Conservation (phyloP, 2,329 filamentous ascomycete genomes). For the Clarireedia paspali region DNA sequence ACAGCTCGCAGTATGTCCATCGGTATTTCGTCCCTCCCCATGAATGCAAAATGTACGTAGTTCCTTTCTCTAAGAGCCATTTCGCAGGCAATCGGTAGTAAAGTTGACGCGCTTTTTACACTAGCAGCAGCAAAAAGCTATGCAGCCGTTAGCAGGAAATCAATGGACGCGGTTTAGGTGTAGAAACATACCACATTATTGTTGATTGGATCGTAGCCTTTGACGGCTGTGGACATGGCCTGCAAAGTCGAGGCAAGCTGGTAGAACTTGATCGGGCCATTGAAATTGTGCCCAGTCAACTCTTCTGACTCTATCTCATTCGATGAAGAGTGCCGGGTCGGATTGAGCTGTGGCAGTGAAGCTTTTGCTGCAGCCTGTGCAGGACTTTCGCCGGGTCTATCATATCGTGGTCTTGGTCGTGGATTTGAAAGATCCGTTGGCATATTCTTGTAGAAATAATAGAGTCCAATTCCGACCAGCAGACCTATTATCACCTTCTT, state of each 20-base stretch:
- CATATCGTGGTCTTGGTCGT: constrained; percentile 31
- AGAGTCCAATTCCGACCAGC: constrained; percentile 44
- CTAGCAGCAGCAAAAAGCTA: constrained; percentile 68
- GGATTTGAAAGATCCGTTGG: constrained; percentile 39
- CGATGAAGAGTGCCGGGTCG: constrained; percentile 3
- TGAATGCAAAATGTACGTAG: constrained; percentile 73
- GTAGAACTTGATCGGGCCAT: constrained; percentile 63
- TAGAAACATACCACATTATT: constrained; percentile 55
- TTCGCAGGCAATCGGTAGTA: constrained; percentile 78
- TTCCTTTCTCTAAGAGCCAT: constrained; percentile 67
- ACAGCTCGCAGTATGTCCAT: constrained; percentile 63
- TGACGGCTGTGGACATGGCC: constrained; percentile 42
- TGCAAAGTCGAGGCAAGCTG: constrained; percentile 57
- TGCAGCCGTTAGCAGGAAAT: constrained; percentile 7
- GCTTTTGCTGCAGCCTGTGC: not conserved
- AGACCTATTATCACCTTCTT: constrained; percentile 44
- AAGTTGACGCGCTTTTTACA: constrained; percentile 60
- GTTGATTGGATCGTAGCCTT: constrained; percentile 45
- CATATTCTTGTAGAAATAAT: constrained; percentile 58
- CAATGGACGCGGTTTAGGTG: not conserved
- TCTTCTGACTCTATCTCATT: constrained; percentile 18
- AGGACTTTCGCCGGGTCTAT: constrained; percentile 16
- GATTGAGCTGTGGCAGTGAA: not conserved
- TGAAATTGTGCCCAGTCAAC: constrained; percentile 43
- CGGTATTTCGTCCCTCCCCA: constrained; percentile 64